These are phyloP conservation scores for Pinus taeda DNA, from an alignment of 75 land plant genomes.

Conservation along the genomic window DNA sequence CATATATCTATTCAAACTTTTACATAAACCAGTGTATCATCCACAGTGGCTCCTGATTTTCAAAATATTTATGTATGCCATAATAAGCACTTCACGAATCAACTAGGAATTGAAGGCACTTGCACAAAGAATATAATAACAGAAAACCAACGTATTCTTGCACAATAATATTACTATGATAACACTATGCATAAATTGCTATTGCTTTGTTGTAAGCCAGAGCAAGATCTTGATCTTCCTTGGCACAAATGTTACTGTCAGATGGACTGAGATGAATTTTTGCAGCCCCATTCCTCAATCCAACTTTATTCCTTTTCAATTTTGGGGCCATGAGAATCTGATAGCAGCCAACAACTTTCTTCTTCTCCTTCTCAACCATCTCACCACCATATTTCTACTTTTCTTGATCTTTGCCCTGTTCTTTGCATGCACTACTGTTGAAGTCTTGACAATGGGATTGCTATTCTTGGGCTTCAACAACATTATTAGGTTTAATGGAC, in stretches of 20 bases:
- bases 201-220: no score
- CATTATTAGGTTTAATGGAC: neutral
- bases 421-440: neutral
- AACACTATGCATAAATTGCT: neutral
- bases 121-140: neutral
- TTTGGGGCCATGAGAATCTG: neutral
- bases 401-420: neutral
- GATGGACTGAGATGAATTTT: conserved; percentile 1
- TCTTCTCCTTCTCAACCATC: neutral
- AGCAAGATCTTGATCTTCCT: neutral
- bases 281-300: neutral
- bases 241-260: neutral
- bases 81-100: neutral
- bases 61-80: no score
- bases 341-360: neutral
- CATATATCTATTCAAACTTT: no score
- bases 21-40: no score
- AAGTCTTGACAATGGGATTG: neutral
- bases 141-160: neutral
- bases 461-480: neutral
- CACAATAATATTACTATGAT: neutral
- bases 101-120: conserved; percentile 1
- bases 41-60: no score
- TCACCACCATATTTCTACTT: neutral
- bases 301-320: neutral